Evolutionary conservation across 768 basidiomycete genomes (phyloP).

Genomic region (Lepiota venenata): DNA sequence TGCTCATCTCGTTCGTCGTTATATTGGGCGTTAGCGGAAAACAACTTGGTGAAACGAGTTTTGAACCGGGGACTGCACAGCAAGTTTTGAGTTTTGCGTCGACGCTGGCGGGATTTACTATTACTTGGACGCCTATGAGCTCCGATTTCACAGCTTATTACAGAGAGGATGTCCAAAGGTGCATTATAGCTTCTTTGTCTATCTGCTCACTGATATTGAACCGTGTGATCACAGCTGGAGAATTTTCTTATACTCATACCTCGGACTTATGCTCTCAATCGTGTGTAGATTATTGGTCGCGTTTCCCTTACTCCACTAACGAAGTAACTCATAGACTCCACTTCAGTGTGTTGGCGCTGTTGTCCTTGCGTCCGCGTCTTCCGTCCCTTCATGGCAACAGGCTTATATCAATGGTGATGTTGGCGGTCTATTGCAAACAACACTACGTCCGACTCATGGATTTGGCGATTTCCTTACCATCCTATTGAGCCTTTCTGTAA

Average conservation of each 20-base stretch:
- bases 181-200: conserved; percentile 6
- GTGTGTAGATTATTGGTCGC: conserved; percentile 21
- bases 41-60: conserved; percentile 50
- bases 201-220: neutral
- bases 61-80: conserved; percentile 49
- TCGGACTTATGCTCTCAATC: conserved; percentile 64
- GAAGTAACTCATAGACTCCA: conserved; percentile 33
- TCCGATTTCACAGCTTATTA: conserved; percentile 80
- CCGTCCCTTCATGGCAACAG: conserved; percentile 56
- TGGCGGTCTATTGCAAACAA: conserved; percentile 69
- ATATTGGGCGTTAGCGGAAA: conserved; percentile 73
- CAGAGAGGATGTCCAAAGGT: conserved; percentile 56
- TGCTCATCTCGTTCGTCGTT: conserved; percentile 69
- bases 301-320: neutral
- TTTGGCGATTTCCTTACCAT: conserved; percentile 83
- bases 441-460: conserved; percentile 64
- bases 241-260: conserved; percentile 66
- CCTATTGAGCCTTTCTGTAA: conserved; percentile 76
- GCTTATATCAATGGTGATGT: conserved; percentile 58
- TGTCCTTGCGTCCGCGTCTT: conserved; percentile 50
- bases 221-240: conserved; percentile 39
- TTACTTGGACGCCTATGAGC: conserved; percentile 57
- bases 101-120: conserved; percentile 68
- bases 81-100: conserved; percentile 63
- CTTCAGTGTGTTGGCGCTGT: conserved; percentile 57